phyloP scores from a whole-genome alignment of 352 stramenopile genomes.

The Phytopythium vexans region DNA sequence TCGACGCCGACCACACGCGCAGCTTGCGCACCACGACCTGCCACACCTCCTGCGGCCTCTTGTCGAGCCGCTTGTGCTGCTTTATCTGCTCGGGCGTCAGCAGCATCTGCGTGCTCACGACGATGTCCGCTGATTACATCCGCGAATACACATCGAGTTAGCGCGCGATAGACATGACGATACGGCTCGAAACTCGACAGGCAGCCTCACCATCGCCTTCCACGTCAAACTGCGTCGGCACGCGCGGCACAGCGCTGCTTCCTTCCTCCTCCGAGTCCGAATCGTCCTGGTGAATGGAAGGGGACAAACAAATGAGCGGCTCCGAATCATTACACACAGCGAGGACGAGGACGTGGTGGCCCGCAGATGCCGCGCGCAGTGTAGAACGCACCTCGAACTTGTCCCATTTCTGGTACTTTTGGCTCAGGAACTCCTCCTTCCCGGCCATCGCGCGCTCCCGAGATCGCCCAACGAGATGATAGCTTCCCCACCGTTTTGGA shows the following conservation, averaged over 20 bases:
- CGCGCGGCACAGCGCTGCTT: constrained; percentile 39
- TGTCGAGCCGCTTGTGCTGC: constrained; percentile 65
- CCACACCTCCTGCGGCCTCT: constrained; percentile 84
- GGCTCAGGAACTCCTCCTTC: constrained; percentile 73
- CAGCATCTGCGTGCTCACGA: constrained; percentile 73
- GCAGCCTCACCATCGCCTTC: constrained; percentile 66
- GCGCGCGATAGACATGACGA: neutral
- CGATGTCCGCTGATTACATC: constrained; percentile 54
- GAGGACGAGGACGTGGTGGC: neutral
- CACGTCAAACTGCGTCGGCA: constrained; percentile 80
- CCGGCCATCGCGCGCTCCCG: constrained; percentile 19
- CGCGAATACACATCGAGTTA: neutral
- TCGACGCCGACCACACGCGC: constrained; percentile 85
- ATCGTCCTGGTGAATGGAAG: constrained; percentile 30
- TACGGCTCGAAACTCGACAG: neutral
- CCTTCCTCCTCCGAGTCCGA: constrained; percentile 59
- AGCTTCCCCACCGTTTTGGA: neutral
- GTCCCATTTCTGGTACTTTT: constrained; percentile 90
- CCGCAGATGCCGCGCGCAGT: neutral
- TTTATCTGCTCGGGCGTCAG: constrained; percentile 58
- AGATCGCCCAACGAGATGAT: neutral
- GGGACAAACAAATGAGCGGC: neutral
- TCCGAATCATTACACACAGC: neutral
- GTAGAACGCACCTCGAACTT: constrained; percentile 60
- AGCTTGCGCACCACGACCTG: constrained; percentile 85